A percentile compares a stretch with the other conserved stretches of the same genome.
Evolutionary conservation across 2,329 filamentous ascomycete species (phyloP).

Genomic region (Camptophora hylomeconis): DNA sequence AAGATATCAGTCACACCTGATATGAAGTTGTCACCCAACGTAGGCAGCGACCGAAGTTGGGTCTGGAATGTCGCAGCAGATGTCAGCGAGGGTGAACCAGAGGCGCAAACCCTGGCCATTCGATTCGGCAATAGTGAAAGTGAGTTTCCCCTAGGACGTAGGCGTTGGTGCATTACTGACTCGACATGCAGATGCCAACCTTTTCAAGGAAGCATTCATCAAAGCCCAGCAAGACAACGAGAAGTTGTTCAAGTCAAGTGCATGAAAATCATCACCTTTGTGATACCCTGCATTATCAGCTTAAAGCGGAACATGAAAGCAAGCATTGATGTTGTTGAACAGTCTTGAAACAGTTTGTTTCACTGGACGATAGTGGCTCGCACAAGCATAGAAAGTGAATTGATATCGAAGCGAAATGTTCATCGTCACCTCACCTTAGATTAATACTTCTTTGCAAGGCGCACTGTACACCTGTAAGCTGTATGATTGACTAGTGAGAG

Average conservation of each 20-base stretch:
- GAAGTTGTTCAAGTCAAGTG: constrained; percentile 52
- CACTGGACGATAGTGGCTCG: too few relatives aligned
- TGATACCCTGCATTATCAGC: too few relatives aligned
- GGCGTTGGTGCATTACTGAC: constrained; percentile 1
- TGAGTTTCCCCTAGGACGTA: constrained; percentile 35
- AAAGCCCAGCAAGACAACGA: constrained; percentile 96
- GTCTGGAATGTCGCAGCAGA: constrained; percentile 98
- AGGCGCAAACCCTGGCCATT: constrained; percentile 90
- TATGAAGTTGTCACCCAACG: constrained; percentile 98
- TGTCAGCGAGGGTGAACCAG: constrained; percentile 94
- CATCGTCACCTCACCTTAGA: too few relatives aligned
- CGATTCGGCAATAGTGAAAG: constrained; percentile 96
- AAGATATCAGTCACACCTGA: constrained; percentile 66
- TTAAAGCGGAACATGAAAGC: too few relatives aligned
- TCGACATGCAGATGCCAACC: constrained; percentile 64
- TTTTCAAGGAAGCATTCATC: constrained; percentile 95
- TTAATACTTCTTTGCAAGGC: too few relatives aligned
- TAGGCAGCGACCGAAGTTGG: constrained; percentile 96
- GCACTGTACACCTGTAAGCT: too few relatives aligned
- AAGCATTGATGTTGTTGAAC: too few relatives aligned
- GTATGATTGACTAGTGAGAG: too few relatives aligned
- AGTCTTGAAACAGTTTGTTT: too few relatives aligned
- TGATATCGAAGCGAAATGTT: too few relatives aligned
- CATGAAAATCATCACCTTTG: not conserved
- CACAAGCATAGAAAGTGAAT: too few relatives aligned